Evolutionary conservation across 1,139 yeast species (phyloP).

Genomic region (Taiozyma sp.): DNA sequence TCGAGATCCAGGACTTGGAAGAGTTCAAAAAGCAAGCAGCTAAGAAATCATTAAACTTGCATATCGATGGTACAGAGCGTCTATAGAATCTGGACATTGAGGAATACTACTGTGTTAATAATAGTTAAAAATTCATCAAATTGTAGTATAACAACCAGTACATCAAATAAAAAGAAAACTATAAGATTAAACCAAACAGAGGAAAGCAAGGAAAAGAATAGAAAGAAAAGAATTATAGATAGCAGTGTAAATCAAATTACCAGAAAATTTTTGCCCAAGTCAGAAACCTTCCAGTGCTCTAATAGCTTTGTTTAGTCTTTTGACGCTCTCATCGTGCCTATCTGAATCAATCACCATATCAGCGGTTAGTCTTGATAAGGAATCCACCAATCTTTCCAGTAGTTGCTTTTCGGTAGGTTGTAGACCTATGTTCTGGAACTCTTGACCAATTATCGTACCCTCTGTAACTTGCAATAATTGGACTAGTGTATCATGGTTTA

Average conservation of each 20-base stretch:
- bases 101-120: neutral
- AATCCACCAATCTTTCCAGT: constrained; percentile 79
- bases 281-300: constrained; percentile 78
- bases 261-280: neutral
- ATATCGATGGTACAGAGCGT: neutral
- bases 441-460: constrained; percentile 31
- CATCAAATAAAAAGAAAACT: neutral
- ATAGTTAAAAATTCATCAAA: neutral
- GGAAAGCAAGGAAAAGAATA: neutral
- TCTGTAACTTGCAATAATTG: constrained; percentile 23
- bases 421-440: constrained; percentile 66
- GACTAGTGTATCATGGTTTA: constrained; percentile 22
- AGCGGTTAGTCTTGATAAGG: constrained; percentile 76
- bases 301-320: constrained; percentile 72
- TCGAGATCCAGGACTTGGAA: constrained; percentile 19
- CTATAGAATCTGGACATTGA: neutral
- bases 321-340: constrained; percentile 75
- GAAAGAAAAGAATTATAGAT: neutral
- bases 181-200: neutral
- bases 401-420: constrained; percentile 74
- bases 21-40: neutral
- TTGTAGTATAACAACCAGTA: neutral
- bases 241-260: neutral
- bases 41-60: neutral
- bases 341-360: constrained; percentile 85